Evolutionary conservation across 2,329 filamentous ascomycete species (phyloP).

Genomic region (Pseudonectria foliicola): DNA sequence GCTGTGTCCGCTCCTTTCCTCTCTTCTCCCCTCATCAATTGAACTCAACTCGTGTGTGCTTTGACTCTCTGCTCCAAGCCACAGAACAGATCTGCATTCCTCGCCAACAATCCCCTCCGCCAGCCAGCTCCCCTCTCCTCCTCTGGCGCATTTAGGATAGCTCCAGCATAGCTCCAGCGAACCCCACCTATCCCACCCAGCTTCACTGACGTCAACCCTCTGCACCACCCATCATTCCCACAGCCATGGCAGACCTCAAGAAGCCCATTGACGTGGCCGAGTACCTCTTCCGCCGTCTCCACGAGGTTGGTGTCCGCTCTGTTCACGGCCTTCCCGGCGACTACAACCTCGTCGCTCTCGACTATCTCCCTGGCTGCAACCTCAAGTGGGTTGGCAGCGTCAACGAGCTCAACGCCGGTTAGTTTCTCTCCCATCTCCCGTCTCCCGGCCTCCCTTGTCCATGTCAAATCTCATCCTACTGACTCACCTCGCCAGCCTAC

Average conservation of each 20-base stretch:
- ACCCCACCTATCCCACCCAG: neutral
- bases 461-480: constrained; percentile 13
- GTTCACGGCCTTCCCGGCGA: constrained; percentile 66
- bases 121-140: too few relatives aligned
- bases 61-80: too few relatives aligned
- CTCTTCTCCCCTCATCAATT: too few relatives aligned
- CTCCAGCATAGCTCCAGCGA: too few relatives aligned
- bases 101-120: too few relatives aligned
- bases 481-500: constrained; percentile 44
- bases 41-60: too few relatives aligned
- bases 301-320: constrained; percentile 56
- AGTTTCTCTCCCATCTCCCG: constrained; percentile 16
- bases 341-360: constrained; percentile 63
- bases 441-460: neutral
- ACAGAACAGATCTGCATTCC: too few relatives aligned
- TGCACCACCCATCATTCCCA: constrained; percentile 1
- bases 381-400: constrained; percentile 62
- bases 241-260: constrained; percentile 32
- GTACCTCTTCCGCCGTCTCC: constrained; percentile 59
- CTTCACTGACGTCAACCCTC: neutral
- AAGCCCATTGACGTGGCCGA: constrained; percentile 55
- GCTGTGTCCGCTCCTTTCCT: too few relatives aligned
- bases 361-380: constrained; percentile 53
- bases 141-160: too few relatives aligned
- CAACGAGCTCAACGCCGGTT: constrained; percentile 67